A percentile compares a stretch with the other conserved stretches of the same genome.
phyloP scores from a whole-genome alignment of 2,329 filamentous ascomycete genomes.

The Paraconiothyrium brasiliense region DNA sequence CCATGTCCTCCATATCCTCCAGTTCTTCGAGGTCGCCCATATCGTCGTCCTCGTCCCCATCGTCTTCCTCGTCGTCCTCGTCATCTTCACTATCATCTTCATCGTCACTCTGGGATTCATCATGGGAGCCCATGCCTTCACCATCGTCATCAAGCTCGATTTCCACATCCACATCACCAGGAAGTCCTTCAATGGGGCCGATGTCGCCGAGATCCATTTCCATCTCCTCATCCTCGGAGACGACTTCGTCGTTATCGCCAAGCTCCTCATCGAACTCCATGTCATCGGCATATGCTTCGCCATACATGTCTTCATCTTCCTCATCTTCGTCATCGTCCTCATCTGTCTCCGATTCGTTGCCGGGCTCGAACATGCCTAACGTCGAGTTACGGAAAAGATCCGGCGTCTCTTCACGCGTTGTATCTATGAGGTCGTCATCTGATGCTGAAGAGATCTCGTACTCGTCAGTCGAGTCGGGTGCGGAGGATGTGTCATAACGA shows the following conservation, averaged over 20 bases:
- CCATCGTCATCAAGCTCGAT: conserved; percentile 80
- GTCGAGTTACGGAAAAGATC: conserved; percentile 97
- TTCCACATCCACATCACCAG: conserved; percentile 78
- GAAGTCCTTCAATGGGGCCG: conserved; percentile 73
- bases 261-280: conserved; percentile 92
- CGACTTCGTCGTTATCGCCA: conserved; percentile 69
- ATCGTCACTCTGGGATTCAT: conserved; percentile 63
- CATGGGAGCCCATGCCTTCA: conserved; percentile 65
- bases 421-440: conserved; percentile 83
- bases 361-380: conserved; percentile 90
- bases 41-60: conserved; percentile 58
- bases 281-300: conserved; percentile 86
- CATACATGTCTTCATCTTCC: conserved; percentile 83
- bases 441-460: conserved; percentile 94
- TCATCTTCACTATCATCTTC: conserved; percentile 64
- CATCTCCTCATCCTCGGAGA: conserved; percentile 92
- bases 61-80: conserved; percentile 60
- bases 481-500: conserved; percentile 75
- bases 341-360: conserved; percentile 80
- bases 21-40: conserved; percentile 46
- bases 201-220: conserved; percentile 82
- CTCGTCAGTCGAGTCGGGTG: conserved; percentile 73
- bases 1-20: conserved; percentile 55
- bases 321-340: conserved; percentile 71
- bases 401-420: conserved; percentile 81